A percentile compares a stretch with the other conserved stretches of the same genome.
Evolutionary conservation across 2,329 filamentous ascomycete species (phyloP).

Genomic region (Cladosporium cucumerinum): DNA sequence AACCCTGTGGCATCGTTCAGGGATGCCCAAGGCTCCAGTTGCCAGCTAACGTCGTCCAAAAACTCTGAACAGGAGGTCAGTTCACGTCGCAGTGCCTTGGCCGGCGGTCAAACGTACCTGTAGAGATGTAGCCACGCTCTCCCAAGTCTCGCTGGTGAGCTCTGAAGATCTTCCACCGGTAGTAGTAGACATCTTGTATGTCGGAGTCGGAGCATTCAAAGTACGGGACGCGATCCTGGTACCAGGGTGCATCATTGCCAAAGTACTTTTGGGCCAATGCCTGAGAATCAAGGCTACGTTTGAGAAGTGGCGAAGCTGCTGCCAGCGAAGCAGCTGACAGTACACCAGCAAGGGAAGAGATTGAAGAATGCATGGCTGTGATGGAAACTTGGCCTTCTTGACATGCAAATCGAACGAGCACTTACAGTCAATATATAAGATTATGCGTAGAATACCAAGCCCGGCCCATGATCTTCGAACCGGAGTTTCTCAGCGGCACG

Average conservation of each 20-base stretch:
- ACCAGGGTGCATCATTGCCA: constrained; percentile 43
- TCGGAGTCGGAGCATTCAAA: constrained; percentile 40
- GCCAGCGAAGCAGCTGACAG: background rate
- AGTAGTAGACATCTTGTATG: constrained; percentile 46
- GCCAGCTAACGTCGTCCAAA: constrained; percentile 44
- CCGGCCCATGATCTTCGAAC: background rate
- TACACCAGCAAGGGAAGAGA: background rate
- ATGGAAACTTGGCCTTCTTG: background rate
- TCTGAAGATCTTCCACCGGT: constrained; percentile 45
- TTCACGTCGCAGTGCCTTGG: background rate
- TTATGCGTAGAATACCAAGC: background rate
- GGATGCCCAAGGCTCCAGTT: constrained; percentile 41
- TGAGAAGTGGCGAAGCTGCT: background rate
- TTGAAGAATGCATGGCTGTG: background rate
- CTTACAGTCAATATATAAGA: background rate
- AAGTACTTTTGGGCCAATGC: constrained; percentile 36
- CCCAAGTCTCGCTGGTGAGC: constrained; percentile 46
- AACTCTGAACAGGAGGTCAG: constrained; percentile 34
- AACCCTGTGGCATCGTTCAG: constrained; percentile 46
- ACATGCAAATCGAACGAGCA: background rate
- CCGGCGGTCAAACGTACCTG: constrained; percentile 19
- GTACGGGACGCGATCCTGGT: constrained; percentile 38
- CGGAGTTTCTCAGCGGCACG: background rate
- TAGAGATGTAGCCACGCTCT: constrained; percentile 43
- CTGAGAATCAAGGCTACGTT: constrained; percentile 28